Evolutionary conservation across 1,139 yeast species (phyloP), one percentile per base, ranked within the genome.

Genomic region (Hyphopichia wangnamkhiaoensis): DNA sequence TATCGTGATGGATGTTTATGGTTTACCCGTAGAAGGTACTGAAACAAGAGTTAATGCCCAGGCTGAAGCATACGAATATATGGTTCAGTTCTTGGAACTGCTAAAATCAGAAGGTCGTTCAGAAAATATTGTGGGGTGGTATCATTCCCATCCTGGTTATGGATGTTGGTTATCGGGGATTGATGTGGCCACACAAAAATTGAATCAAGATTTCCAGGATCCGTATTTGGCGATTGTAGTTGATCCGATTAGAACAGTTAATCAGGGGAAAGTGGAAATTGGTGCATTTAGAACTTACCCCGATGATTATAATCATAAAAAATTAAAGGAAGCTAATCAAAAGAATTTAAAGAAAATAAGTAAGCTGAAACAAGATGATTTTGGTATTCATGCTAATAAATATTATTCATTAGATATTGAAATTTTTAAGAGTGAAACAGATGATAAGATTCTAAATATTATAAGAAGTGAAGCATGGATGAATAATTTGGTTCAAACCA

Each of bases 111-210:
- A 73, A 2, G 80, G 79, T 7, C 67, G 82, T 19, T 54, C 65
- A 12, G 76, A 75, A 38, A 78, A 86, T 50, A 85, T 93, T 27
- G 89, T 90, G 13, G 97, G 97, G 6, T 87, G 95, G 95, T 87
- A 91, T 62, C 96, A 93, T 62, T 90, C 97, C 2, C 98, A 93
- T 61, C 98, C 98, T 0, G 97, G 97, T 0, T 93, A 90, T 60
- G 98, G 97, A 31, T 87, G 96, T 58, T 86, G 96, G 95, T 64
- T 90, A 31, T 82, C 93, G 45, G 94, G 93, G 14, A 89, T 90
- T 36, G 97, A 90, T 62, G 94, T 90, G 23, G 82, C 86, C 40
- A 90, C 97, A 0, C 96, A 93, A 58, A 71, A 78, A 42, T 65
- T 91, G 59, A 90, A 91, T 56, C 97, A 90, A 60, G 79, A 76